Conservation (phyloP, 192 early-diverging fungal species). For the Pilaira anomala region DNA sequence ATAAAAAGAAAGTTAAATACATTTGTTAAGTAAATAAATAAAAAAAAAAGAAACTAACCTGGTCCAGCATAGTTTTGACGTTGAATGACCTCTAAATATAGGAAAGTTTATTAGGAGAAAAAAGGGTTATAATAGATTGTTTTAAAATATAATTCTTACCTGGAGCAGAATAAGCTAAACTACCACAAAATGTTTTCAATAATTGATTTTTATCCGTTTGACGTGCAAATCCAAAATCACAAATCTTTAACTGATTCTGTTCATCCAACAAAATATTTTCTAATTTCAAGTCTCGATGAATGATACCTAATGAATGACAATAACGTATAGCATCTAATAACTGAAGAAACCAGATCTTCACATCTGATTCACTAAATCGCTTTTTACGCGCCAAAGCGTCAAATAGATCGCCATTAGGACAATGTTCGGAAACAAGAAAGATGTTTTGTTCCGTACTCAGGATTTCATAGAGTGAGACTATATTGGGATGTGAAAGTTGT, state of each 20-base stretch:
- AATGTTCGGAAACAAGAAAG: conserved; percentile 78
- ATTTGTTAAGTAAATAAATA: conserved; percentile 37
- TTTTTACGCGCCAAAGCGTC: conserved; percentile 44
- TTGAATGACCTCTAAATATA: conserved; percentile 60
- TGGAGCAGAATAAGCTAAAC: conserved; percentile 75
- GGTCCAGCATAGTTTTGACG: conserved; percentile 77
- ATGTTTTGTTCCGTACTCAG: conserved; percentile 69
- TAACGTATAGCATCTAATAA: conserved; percentile 47
- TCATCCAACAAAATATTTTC: conserved; percentile 58
- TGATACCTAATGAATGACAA: conserved; percentile 49
- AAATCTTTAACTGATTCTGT: conserved; percentile 57
- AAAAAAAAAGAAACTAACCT: conserved; percentile 38
- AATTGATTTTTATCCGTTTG: conserved; percentile 56
- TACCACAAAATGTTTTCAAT: conserved; percentile 62
- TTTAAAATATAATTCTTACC: conserved; percentile 36
- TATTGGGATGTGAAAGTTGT: conserved; percentile 74
- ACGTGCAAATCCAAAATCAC: conserved; percentile 71
- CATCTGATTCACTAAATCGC: conserved; percentile 36
- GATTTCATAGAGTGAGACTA: conserved; percentile 75
- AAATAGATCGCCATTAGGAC: conserved; percentile 64
- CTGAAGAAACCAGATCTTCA: conserved; percentile 50
- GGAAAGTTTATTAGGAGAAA: not conserved
- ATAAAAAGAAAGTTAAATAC: not conserved
- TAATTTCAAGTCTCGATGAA: conserved; percentile 58
- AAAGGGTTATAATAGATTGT: not conserved